Evolutionary conservation across 1,284 basidiomycete genomes (phyloP), one percentile per base, ranked within the genome.

Genomic region (Xerocomus amazonicus): DNA sequence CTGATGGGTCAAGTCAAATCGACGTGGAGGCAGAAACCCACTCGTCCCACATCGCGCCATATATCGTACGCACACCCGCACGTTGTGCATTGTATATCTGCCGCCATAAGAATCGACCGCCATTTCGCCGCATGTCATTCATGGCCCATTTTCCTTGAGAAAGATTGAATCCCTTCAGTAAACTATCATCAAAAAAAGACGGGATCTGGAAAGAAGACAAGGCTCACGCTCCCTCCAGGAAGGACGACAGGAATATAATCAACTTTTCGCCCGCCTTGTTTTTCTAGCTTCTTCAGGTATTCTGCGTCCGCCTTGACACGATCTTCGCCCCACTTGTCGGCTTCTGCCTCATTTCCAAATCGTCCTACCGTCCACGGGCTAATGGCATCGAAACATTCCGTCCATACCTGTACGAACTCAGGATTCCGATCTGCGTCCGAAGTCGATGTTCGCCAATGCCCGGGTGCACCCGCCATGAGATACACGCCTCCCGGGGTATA

Each of bases 21-120:
- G 16, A 34, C 43, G 17, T 45, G 16, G 4, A 37, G 0, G 9
- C 14, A 38, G 10, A 45, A 13, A 78, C 83, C 63, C 52, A 87
- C 84, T 88, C 87, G 57, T 90, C 88, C 86, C 87, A 90, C 87
- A 89, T 90, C 8, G 86, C 87, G 19, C 83, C 84, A 55, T 89
- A 89, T 46, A 89, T 76, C 3, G 71, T 82, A n/a, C 79, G 73
- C 13, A 80, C 81, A 10, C 84, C 84, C 35, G 76, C 74, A 37
- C 75, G 70, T 28, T 76, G 76, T 9, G 78, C 82, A 58, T 87
- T 83, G 68, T 75, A 79, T 3, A 90, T 69, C 59, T 90, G 87
- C 51, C 79, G 73, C 87, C 87, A 90, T 41, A 90, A 63, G 64
- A 88, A 89, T 29, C 72, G 75, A 4, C 87, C 87, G 5, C 86